phyloP scores from a whole-genome alignment of 202 grass and related monocot genomes.

The Alloteropsis angusta region DNA sequence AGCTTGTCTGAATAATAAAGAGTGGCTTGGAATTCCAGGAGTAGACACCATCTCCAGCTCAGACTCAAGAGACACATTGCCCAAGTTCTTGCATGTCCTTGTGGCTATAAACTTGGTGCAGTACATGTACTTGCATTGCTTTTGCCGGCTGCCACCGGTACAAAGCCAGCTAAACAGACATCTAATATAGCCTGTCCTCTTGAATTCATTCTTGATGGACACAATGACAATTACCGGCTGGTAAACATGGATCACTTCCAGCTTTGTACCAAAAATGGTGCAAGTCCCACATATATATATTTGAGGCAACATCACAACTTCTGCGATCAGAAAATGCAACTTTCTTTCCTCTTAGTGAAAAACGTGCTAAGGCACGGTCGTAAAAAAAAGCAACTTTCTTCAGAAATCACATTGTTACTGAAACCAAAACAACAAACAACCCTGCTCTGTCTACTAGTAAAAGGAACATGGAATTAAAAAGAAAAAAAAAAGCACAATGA shows the following conservation, averaged over 20 bases:
- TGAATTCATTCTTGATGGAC: not conserved
- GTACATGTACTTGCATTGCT: constrained; percentile 22
- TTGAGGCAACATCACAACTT: not conserved
- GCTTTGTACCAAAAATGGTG: not conserved
- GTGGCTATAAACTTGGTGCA: not conserved
- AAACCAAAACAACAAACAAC: not conserved
- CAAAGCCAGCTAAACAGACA: constrained; percentile 23
- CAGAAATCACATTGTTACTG: too few relatives aligned
- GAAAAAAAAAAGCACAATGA: too few relatives aligned
- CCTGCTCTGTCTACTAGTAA: not conserved
- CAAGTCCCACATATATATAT: not conserved
- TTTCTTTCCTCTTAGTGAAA: too few relatives aligned
- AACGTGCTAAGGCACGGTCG: too few relatives aligned
- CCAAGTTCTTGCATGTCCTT: constrained; percentile 8
- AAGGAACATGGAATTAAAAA: not conserved
- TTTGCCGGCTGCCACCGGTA: constrained; percentile 21
- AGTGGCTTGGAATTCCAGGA: not conserved
- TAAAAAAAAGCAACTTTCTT: not conserved
- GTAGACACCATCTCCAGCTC: not conserved
- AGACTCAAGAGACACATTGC: not conserved
- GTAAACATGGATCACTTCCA: not conserved
- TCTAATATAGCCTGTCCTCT: not conserved
- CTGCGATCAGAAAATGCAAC: not conserved
- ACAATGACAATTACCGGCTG: not conserved
- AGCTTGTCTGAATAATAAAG: not conserved